These are phyloP conservation scores for Heimioporus sp. DNA, from an alignment of 768 basidiomycete genomes.

Conservation along the genomic window DNA sequence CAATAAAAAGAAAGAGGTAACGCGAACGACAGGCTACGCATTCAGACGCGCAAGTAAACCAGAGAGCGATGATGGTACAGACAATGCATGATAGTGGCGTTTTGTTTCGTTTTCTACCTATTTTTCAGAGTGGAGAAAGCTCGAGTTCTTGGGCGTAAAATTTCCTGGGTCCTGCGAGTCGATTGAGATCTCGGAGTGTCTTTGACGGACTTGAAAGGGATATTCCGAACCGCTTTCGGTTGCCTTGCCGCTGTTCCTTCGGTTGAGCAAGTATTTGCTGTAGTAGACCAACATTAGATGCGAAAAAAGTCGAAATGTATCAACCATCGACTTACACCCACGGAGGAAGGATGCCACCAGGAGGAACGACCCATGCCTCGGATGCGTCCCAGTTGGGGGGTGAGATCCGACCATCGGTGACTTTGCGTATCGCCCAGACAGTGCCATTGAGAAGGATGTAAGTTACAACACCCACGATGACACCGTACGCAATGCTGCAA, in stretches of 20 bases:
- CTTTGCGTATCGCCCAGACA: constrained; percentile 54
- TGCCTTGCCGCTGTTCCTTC: neutral
- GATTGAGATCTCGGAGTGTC: constrained; percentile 31
- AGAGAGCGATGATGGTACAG: constrained; percentile 8
- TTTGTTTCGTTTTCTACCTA: neutral
- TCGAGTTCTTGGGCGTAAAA: constrained; percentile 24
- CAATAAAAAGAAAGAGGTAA: constrained; percentile 25
- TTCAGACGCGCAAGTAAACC: constrained; percentile 14
- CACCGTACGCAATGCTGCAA: constrained; percentile 81
- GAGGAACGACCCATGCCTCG: constrained; percentile 71
- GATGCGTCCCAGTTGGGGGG: constrained; percentile 63
- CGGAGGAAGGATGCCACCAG: constrained; percentile 62
- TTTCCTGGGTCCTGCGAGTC: constrained; percentile 30
- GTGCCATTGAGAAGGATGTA: constrained; percentile 75
- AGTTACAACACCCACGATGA: constrained; percentile 74
- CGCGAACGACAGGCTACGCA: constrained; percentile 15
- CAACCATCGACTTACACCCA: constrained; percentile 55
- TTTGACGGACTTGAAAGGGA: constrained; percentile 30
- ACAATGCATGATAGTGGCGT: neutral
- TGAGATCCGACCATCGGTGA: constrained; percentile 54
- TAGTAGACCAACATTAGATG: neutral
- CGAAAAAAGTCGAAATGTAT: neutral
- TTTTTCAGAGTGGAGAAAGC: constrained; percentile 29
- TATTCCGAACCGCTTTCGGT: constrained; percentile 22
- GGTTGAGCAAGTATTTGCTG: constrained; percentile 28